Base-by-base conservation (phyloP, 306 rosid genomes). In the Cicer arietinum region DNA sequence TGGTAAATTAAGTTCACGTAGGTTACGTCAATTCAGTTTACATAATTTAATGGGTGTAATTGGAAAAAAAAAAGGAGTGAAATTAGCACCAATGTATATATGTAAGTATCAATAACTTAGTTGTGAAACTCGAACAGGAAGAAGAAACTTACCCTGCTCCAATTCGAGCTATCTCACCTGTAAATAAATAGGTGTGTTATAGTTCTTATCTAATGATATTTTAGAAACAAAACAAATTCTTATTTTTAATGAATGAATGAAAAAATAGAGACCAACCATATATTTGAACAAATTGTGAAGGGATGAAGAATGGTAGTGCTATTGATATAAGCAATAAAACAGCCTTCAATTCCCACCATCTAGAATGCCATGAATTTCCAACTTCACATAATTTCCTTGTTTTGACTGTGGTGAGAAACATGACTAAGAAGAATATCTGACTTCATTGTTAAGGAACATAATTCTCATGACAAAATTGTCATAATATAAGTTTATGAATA, bases 91-190 rank as follows among this genome's bases (percentile, higher is more conserved):
- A 2, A 25, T 25, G 0, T 0, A 25, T 25, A 25, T 25, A 25
- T 25, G 0, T 25, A 30, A 30, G 5, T 30, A 30, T 30, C 35
- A 30, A 30, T 30, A 30, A 30, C 35, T 30, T 30, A 30, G 35
- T 30, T 3, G 35, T 30, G 35, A 30, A 30, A 30, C 35, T 30
- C 5, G 35, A 30, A 37, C 67, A 35, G 7, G 16, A 37, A 13
- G 40, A 45, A 57, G 78, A 78, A 68, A 17, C 71, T 74, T 84
- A 89, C 97, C 98, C 98, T 52, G 97, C 98, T 7, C 98, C 98
- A 0, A 89, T 74, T 45, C 87, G 96, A 70, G 98, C 96, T 72
- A 93, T 59, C 78, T 93, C 96, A 39, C 98, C 98, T 91, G 90
- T 86, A 87, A 67, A 48, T 70, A 43, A 62, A 69, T 20, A 20